A percentile compares a stretch with the other conserved stretches of the same genome.
Evolutionary conservation across 176 grass and related monocot species (phyloP).

Genomic region (Hsuehochloa calcarea): DNA sequence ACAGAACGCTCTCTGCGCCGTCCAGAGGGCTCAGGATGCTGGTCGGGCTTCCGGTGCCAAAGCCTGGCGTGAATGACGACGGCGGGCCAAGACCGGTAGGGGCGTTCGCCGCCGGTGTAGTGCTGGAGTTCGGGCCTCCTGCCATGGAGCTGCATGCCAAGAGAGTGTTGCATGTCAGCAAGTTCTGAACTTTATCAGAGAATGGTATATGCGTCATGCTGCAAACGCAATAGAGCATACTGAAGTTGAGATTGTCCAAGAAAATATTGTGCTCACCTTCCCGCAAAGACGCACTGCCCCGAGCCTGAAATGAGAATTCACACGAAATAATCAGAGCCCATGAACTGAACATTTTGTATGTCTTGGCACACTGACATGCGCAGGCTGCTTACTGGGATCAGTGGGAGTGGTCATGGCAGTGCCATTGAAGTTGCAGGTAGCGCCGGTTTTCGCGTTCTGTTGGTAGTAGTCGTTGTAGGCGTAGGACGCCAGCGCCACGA

Average conservation of each 20-base stretch:
- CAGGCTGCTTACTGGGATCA: slow-evolving; percentile 65
- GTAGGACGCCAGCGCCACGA: slow-evolving; percentile 73
- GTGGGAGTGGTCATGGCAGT: slow-evolving; percentile 38
- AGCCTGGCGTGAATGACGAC: slow-evolving; percentile 36
- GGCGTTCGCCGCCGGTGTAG: slow-evolving; percentile 37
- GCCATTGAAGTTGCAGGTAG: slow-evolving; percentile 61
- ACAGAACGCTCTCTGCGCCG: slow-evolving; percentile 14
- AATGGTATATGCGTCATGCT: not conserved
- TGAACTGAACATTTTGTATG: not conserved
- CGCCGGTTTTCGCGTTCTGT: slow-evolving; percentile 32
- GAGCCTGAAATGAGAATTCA: slow-evolving; percentile 51
- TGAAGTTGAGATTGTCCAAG: not conserved
- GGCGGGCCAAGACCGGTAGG: slow-evolving; percentile 38
- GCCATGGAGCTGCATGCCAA: slow-evolving; percentile 32
- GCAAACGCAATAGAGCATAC: not conserved
- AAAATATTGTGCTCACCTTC: slow-evolving; percentile 48
- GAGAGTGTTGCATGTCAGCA: not conserved
- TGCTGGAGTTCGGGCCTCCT: slow-evolving; percentile 24
- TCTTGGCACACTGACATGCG: not conserved
- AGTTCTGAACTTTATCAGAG: not conserved
- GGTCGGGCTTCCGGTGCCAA: slow-evolving; percentile 4
- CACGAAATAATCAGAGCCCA: slow-evolving; percentile 8
- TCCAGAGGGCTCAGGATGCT: slow-evolving; percentile 16
- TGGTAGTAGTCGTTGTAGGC: slow-evolving; percentile 98
- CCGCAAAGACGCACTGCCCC: slow-evolving; percentile 71